These are phyloP conservation scores for Thielaviopsis punctulata DNA, from an alignment of 2,329 filamentous ascomycete genomes.

Conservation along the genomic window DNA sequence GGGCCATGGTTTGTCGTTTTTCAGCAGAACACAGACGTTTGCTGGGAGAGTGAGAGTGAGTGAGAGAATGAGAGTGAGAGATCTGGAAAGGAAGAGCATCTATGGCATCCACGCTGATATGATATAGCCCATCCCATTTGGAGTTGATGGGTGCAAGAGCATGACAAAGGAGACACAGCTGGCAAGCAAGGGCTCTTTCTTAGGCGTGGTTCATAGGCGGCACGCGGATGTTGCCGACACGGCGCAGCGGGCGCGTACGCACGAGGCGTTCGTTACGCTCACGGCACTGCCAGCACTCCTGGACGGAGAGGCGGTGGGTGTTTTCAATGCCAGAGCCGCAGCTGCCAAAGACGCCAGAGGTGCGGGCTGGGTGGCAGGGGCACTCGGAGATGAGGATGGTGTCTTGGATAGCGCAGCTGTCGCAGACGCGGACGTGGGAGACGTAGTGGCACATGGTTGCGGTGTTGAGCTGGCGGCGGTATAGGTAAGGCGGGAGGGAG, in stretches of 20 bases:
- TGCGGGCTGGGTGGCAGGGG: conserved; percentile 18
- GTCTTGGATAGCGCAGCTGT: conserved; percentile 19
- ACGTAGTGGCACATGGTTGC: conserved; percentile 22
- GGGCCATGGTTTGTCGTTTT: too few species aligned
- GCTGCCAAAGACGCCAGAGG: conserved; percentile 20
- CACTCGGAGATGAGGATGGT: conserved; percentile 23
- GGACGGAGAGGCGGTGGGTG: conserved; percentile 17
- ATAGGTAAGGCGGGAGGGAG: conserved; percentile 19
- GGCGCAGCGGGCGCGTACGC: conserved; percentile 8
- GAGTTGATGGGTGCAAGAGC: too few species aligned
- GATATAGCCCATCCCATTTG: too few species aligned
- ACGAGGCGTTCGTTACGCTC: conserved; percentile 8
- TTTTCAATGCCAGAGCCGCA: conserved; percentile 20
- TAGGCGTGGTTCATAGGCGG: conserved; percentile 7
- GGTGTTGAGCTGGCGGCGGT: neutral
- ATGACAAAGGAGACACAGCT: neutral
- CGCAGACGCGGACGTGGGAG: conserved; percentile 21
- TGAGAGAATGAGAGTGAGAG: neutral
- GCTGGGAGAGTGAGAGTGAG: too few species aligned
- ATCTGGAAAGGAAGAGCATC: too few species aligned
- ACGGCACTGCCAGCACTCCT: conserved; percentile 22
- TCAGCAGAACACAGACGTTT: too few species aligned
- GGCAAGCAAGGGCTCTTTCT: too few species aligned
- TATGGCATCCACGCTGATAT: neutral
- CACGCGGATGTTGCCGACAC: conserved; percentile 6